phyloP scores from a whole-genome alignment of 176 grass and related monocot genomes.

The Zea luxurians region DNA sequence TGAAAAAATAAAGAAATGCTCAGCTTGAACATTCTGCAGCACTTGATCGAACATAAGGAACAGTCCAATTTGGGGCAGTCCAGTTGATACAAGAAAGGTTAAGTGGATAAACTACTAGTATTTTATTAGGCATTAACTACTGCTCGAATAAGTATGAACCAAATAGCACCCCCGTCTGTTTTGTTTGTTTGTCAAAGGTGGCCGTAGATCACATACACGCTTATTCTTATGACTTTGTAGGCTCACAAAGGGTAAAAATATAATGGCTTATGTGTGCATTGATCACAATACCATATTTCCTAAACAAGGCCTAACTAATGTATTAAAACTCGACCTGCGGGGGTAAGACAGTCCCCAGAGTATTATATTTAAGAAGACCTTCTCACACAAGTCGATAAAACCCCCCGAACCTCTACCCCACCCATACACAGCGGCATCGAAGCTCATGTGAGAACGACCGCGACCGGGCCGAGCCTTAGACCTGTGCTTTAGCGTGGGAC shows the following conservation, averaged over 20 bases:
- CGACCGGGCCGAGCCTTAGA: no score
- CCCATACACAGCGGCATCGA: no score
- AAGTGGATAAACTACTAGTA: constrained; percentile 9
- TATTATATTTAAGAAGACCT: no score
- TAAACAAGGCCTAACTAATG: constrained; percentile 6
- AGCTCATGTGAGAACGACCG: no score
- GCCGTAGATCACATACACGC: not conserved
- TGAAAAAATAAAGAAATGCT: constrained; percentile 33
- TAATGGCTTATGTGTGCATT: not conserved
- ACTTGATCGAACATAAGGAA: constrained; percentile 6
- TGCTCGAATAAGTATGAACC: not conserved
- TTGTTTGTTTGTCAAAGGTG: not conserved
- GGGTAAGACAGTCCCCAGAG: no score
- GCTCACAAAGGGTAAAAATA: not conserved
- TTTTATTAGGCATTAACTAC: constrained; percentile 1
- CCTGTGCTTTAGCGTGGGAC: no score
- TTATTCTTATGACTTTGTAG: not conserved
- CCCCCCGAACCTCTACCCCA: no score
- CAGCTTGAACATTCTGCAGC: constrained; percentile 4
- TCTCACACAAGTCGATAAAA: no score
- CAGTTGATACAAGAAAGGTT: not conserved
- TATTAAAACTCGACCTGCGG: not conserved
- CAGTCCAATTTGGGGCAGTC: not conserved
- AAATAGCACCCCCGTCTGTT: not conserved
- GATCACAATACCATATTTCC: constrained; percentile 2